These are phyloP conservation scores for Xylaria telfairii DNA, from an alignment of 495 filamentous ascomycete genomes.

Conservation along the genomic window DNA sequence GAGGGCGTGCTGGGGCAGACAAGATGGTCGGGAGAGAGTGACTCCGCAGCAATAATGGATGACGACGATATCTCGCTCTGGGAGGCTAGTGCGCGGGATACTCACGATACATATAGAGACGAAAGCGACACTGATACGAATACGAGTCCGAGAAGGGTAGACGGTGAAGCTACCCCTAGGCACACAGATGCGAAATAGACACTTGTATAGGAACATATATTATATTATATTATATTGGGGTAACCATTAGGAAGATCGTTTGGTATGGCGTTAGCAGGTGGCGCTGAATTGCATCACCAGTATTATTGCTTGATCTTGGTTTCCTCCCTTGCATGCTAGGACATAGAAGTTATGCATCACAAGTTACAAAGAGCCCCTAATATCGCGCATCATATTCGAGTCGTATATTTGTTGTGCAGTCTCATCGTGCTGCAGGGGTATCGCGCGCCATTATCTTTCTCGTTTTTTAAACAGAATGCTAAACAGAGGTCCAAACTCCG, in stretches of 20 bases:
- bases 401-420: background rate
- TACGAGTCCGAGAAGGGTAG: conserved; percentile 2
- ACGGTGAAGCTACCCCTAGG: conserved; percentile 1
- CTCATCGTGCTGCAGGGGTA: background rate
- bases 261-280: conserved; percentile 6
- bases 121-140: conserved; percentile 28
- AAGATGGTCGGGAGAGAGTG: conserved; percentile 43
- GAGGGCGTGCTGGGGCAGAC: conserved; percentile 34
- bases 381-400: conserved; percentile 1
- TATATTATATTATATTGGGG: conserved; percentile 3
- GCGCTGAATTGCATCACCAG: background rate
- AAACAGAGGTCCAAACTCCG: conserved; percentile 11
- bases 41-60: conserved; percentile 53
- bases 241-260: conserved; percentile 3
- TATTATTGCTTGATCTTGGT: background rate
- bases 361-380: background rate
- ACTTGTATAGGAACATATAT: background rate
- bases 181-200: background rate
- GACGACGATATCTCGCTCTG: conserved; percentile 68
- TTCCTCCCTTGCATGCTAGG: background rate
- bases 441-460: background rate
- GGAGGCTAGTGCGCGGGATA: conserved; percentile 46
- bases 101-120: conserved; percentile 51
- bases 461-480: conserved; percentile 1
- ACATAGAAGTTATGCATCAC: conserved; percentile 9